Evolutionary conservation across 2,329 filamentous ascomycete species (phyloP).

Genomic region (Ophiocordyceps camponoti-rufipedis): DNA sequence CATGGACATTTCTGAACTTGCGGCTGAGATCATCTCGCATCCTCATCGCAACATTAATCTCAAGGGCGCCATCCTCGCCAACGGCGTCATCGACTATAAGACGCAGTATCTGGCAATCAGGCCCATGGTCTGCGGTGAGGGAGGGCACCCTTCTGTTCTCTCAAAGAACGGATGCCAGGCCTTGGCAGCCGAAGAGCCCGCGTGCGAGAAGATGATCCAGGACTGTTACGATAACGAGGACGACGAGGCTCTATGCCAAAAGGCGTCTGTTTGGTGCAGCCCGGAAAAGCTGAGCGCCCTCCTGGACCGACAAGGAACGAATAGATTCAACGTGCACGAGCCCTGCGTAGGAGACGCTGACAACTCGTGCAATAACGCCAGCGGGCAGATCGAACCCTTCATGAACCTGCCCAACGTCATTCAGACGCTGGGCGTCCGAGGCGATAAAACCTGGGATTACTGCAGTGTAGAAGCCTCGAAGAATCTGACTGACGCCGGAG

Average conservation of each 20-base stretch:
- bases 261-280: conserved; percentile 30
- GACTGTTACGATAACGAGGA: conserved; percentile 83
- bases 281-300: neutral
- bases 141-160: conserved; percentile 78
- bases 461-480: neutral
- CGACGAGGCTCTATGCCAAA: conserved; percentile 67
- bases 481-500: neutral
- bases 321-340: neutral
- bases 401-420: neutral
- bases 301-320: neutral
- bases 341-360: neutral
- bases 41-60: conserved; percentile 96
- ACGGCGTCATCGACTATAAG: conserved; percentile 80
- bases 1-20: conserved; percentile 86
- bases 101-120: conserved; percentile 91
- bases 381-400: neutral
- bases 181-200: conserved; percentile 82
- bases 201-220: conserved; percentile 73
- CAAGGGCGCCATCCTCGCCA: conserved; percentile 84
- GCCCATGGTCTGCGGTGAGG: conserved; percentile 92
- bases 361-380: neutral
- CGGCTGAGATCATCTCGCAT: conserved; percentile 77
- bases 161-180: conserved; percentile 56
- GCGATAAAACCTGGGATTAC: neutral
- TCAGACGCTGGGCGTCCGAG: neutral